These are phyloP conservation scores for Linnemannia zychae DNA, from an alignment of 192 early-diverging fungal species.

Conservation along the genomic window DNA sequence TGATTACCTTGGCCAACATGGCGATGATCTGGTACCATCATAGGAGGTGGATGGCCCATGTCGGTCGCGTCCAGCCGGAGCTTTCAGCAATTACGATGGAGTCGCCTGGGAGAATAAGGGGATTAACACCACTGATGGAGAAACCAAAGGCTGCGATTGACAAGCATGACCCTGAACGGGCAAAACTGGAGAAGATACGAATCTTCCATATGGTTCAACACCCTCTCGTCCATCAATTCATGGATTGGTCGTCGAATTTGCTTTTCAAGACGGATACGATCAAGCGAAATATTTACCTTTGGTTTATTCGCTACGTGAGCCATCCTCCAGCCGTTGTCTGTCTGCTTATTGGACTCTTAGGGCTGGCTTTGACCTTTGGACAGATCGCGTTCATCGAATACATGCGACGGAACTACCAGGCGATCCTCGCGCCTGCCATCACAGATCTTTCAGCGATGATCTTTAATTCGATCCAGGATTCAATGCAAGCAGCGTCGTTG, in stretches of 20 bases:
- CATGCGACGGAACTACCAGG: conserved; percentile 18
- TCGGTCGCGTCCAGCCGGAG: neutral
- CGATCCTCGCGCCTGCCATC: neutral
- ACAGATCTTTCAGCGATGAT: conserved; percentile 7
- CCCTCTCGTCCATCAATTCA: conserved; percentile 23
- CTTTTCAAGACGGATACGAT: conserved; percentile 22
- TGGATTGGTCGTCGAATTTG: neutral
- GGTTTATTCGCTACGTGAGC: conserved; percentile 48
- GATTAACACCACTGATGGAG: neutral
- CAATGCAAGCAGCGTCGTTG: conserved; percentile 8
- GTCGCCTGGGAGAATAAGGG: neutral
- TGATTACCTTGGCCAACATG: conserved; percentile 17
- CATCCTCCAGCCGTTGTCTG: conserved; percentile 36
- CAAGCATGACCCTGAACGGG: neutral
- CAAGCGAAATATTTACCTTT: conserved; percentile 29
- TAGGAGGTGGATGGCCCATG: conserved; percentile 20
- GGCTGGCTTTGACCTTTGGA: conserved; percentile 26
- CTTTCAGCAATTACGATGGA: neutral
- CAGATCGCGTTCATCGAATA: conserved; percentile 41
- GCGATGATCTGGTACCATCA: conserved; percentile 8
- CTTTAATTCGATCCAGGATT: neutral
- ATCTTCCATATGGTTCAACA: conserved; percentile 17
- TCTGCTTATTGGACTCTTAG: conserved; percentile 39
- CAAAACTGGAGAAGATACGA: neutral
- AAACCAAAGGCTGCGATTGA: neutral